Conservation (phyloP, 495 filamentous ascomycete species). For the Aspergillus sclerotiicarbonarius region DNA sequence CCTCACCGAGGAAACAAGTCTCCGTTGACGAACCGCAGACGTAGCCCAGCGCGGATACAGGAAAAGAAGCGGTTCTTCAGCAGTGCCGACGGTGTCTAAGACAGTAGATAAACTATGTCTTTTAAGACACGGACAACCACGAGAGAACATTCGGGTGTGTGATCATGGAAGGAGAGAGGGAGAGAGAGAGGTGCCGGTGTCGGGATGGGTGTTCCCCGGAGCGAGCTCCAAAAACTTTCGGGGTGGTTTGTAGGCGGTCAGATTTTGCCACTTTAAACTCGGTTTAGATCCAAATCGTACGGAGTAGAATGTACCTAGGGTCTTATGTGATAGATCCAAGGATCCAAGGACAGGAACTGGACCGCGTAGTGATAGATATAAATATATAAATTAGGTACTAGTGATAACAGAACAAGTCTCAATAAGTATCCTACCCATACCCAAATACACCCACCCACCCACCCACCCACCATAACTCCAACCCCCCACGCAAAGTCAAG, state of each 20-base stretch:
- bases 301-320: too few relatives aligned
- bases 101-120: constrained; percentile 36
- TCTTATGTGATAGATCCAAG: too few relatives aligned
- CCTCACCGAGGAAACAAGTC: constrained; percentile 22
- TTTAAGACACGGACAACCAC: constrained; percentile 41
- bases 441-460: too few relatives aligned
- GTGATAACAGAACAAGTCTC: not conserved
- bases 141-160: constrained; percentile 31
- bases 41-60: constrained; percentile 47
- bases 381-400: too few relatives aligned
- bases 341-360: too few relatives aligned
- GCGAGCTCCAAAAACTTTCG: too few relatives aligned
- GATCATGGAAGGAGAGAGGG: constrained; percentile 2
- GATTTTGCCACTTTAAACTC: too few relatives aligned
- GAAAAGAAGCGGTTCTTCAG: constrained; percentile 43
- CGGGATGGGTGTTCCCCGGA: too few relatives aligned
- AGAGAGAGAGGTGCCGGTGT: not conserved
- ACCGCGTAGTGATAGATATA: too few relatives aligned
- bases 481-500: not conserved
- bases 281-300: too few relatives aligned
- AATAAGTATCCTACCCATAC: not conserved
- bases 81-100: constrained; percentile 37
- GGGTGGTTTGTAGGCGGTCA: too few relatives aligned
- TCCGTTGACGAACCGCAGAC: constrained; percentile 24
- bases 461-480: constrained; percentile 1